Evolutionary conservation across 2,329 filamentous ascomycete species (phyloP).

Genomic region (Sporothrix variecibatus): DNA sequence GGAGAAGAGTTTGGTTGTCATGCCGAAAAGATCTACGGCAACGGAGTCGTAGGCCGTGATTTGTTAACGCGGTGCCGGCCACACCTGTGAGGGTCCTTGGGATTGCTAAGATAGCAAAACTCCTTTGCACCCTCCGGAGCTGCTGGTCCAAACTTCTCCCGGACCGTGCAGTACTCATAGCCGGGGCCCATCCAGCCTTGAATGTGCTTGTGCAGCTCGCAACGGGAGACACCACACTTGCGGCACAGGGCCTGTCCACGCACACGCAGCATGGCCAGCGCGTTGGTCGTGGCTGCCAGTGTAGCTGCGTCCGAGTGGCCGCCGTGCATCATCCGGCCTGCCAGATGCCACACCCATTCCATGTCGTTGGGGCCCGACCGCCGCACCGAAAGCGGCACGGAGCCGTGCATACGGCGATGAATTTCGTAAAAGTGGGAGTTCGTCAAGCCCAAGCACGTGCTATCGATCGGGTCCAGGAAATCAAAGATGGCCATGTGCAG

Average conservation of each 20-base stretch:
- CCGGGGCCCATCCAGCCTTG: conserved; percentile 59
- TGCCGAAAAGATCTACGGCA: neutral
- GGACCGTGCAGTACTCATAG: conserved; percentile 63
- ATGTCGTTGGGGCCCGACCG: conserved; percentile 63
- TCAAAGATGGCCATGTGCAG: conserved; percentile 63
- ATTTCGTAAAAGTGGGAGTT: conserved; percentile 61
- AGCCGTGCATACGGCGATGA: conserved; percentile 57
- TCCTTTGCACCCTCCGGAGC: conserved; percentile 50
- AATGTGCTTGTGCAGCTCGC: conserved; percentile 65
- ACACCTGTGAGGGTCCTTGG: conserved; percentile 59
- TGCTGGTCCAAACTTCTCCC: conserved; percentile 55
- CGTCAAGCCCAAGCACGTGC: conserved; percentile 62
- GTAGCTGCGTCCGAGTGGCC: conserved; percentile 18
- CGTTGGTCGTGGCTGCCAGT: conserved; percentile 29
- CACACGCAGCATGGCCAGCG: conserved; percentile 52
- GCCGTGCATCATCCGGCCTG: conserved; percentile 38
- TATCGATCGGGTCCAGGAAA: conserved; percentile 65
- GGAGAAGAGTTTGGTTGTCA: neutral
- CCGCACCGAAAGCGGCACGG: conserved; percentile 57
- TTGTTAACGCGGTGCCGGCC: conserved; percentile 53
- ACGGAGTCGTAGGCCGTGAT: conserved; percentile 31
- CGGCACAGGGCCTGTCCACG: conserved; percentile 63
- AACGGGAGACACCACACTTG: conserved; percentile 62
- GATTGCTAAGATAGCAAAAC: conserved; percentile 62
- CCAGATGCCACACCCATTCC: conserved; percentile 64